A percentile compares a stretch with the other conserved stretches of the same genome.
These are phyloP conservation scores for Tylopilus balloui DNA, from an alignment of 768 basidiomycete species.

Conservation along the genomic window DNA sequence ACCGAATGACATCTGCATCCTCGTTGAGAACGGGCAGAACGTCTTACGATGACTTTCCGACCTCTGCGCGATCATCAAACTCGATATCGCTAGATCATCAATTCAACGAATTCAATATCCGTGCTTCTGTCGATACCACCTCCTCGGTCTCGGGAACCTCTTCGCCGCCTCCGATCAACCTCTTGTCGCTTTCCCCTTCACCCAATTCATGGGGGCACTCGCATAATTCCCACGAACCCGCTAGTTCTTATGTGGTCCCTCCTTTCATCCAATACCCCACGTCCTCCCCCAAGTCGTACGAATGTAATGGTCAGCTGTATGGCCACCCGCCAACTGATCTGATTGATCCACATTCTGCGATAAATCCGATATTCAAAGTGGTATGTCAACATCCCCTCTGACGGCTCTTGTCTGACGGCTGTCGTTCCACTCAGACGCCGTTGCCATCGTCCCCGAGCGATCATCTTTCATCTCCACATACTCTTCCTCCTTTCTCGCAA, in stretches of 20 bases:
- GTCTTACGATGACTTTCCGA: conserved; percentile 67
- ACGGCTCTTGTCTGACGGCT: conserved; percentile 6
- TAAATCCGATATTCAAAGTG: conserved; percentile 90
- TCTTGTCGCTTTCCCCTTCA: conserved; percentile 66
- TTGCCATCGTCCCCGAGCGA: conserved; percentile 43
- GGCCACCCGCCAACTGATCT: conserved; percentile 61
- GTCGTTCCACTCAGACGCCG: conserved; percentile 42
- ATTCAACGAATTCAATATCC: conserved; percentile 70
- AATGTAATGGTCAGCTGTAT: conserved; percentile 46
- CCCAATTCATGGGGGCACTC: conserved; percentile 52
- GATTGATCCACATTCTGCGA: conserved; percentile 58
- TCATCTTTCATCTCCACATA: conserved; percentile 38
- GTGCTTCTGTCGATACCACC: conserved; percentile 61
- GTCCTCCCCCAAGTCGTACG: conserved; percentile 41
- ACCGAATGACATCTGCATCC: conserved; percentile 71
- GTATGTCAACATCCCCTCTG: conserved; percentile 44
- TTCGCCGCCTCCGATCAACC: conserved; percentile 74
- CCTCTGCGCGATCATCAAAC: conserved; percentile 74
- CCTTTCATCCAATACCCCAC: conserved; percentile 37
- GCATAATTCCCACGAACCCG: conserved; percentile 39
- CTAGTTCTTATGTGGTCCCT: conserved; percentile 35
- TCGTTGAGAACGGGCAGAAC: conserved; percentile 56
- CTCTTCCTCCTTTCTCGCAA: conserved; percentile 74
- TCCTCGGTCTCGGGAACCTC: conserved; percentile 56
- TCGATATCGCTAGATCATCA: conserved; percentile 75